Conservation (phyloP, 2,329 filamentous ascomycete species). For the Ophiostoma sp. region DNA sequence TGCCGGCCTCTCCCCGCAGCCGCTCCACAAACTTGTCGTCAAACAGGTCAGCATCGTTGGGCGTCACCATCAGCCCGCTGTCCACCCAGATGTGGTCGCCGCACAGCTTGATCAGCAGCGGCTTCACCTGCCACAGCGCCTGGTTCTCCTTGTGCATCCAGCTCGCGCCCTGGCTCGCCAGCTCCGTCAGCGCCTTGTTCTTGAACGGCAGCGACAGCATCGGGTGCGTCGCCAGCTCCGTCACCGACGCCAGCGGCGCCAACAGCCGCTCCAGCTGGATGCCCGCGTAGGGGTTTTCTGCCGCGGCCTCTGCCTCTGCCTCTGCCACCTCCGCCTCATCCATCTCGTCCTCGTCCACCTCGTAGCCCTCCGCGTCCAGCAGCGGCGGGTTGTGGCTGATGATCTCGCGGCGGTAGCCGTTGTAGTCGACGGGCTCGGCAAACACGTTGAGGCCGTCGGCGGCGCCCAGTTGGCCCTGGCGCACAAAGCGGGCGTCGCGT, state of each 20-base stretch:
- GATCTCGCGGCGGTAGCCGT: constrained; percentile 65
- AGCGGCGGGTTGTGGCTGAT: constrained; percentile 68
- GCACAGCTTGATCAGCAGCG: constrained; percentile 65
- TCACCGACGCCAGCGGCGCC: constrained; percentile 67
- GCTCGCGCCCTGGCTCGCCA: constrained; percentile 62
- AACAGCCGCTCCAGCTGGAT: constrained; percentile 68
- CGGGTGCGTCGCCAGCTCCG: constrained; percentile 68
- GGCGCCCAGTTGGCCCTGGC: constrained; percentile 62
- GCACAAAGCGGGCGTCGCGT: constrained; percentile 65
- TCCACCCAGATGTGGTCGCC: constrained; percentile 69
- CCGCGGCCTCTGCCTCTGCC: constrained; percentile 57
- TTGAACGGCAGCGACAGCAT: constrained; percentile 69
- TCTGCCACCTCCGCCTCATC: constrained; percentile 57
- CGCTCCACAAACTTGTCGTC: constrained; percentile 43
- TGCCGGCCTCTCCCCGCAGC: neutral
- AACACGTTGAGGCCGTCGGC: constrained; percentile 63
- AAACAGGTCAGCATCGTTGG: constrained; percentile 53
- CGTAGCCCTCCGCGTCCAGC: constrained; percentile 72
- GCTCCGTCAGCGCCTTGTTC: constrained; percentile 65
- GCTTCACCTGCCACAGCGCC: constrained; percentile 68
- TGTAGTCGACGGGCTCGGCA: constrained; percentile 60
- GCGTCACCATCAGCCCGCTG: constrained; percentile 52
- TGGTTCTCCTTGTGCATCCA: constrained; percentile 71
- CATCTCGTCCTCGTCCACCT: constrained; percentile 67
- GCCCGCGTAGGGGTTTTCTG: constrained; percentile 68